Evolutionary conservation across 345 rosid species (phyloP).

Genomic region (Garcia nutans): DNA sequence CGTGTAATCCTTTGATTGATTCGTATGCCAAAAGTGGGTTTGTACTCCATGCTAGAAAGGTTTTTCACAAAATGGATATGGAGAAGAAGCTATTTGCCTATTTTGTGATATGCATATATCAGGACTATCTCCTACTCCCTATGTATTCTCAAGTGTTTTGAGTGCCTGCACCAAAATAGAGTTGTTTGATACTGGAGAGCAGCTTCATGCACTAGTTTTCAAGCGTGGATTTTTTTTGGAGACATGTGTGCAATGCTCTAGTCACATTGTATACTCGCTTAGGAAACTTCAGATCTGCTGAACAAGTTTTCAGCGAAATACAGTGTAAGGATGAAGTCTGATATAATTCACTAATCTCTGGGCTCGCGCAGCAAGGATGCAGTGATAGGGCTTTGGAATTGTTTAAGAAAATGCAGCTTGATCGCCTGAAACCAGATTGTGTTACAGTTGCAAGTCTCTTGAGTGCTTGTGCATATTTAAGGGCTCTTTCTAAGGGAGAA

Average conservation of each 20-base stretch:
- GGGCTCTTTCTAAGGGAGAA: slow-evolving; percentile 48
- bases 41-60: slow-evolving; percentile 45
- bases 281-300: slow-evolving; percentile 58
- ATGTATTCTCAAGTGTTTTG: slow-evolving; percentile 71
- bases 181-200: slow-evolving; percentile 58
- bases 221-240: slow-evolving; percentile 73
- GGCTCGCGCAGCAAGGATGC: slow-evolving; percentile 63
- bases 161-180: slow-evolving; percentile 71
- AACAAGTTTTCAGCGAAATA: slow-evolving; percentile 63
- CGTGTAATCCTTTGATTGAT: slow-evolving; percentile 72
- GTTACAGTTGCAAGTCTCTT: slow-evolving; percentile 78
- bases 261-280: slow-evolving; percentile 67
- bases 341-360: slow-evolving; percentile 83
- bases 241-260: slow-evolving; percentile 77
- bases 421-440: slow-evolving; percentile 68
- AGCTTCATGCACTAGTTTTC: slow-evolving; percentile 64
- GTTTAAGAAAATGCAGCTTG: slow-evolving; percentile 69
- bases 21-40: slow-evolving; percentile 62
- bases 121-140: slow-evolving; percentile 63
- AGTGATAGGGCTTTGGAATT: slow-evolving; percentile 60
- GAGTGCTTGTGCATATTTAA: slow-evolving; percentile 60
- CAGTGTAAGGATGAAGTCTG: slow-evolving; percentile 63
- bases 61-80: slow-evolving; percentile 65
- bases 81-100: slow-evolving; percentile 53
- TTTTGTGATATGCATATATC: slow-evolving; percentile 57